Evolutionary conservation across 2,329 filamentous ascomycete genomes (phyloP).

Genomic region (Thelonectria discophora): DNA sequence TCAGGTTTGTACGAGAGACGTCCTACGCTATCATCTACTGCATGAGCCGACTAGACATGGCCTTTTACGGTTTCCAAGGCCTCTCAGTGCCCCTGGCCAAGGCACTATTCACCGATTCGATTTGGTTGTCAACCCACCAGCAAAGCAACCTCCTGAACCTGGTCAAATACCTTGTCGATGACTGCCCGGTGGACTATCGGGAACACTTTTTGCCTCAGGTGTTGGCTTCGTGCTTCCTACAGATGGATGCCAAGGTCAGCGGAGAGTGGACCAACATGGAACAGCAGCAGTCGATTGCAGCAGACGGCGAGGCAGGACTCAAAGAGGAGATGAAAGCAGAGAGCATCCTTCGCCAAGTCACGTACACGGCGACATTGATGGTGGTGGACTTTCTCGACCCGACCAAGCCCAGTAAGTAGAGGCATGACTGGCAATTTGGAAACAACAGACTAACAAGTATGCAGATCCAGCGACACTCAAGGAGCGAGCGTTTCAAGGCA

Average conservation of each 20-base stretch:
- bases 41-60: conserved; percentile 84
- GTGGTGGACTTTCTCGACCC: conserved; percentile 90
- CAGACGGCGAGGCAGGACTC: conserved; percentile 77
- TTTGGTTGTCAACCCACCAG: conserved; percentile 88
- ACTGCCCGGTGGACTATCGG: conserved; percentile 83
- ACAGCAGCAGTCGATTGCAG: conserved; percentile 66
- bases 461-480: conserved; percentile 46
- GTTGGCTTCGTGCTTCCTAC: conserved; percentile 80
- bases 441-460: conserved; percentile 25
- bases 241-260: conserved; percentile 87
- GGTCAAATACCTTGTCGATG: conserved; percentile 87
- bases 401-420: conserved; percentile 65
- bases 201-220: conserved; percentile 86
- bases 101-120: conserved; percentile 83
- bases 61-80: conserved; percentile 90
- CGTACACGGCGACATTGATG: conserved; percentile 91
- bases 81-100: conserved; percentile 84
- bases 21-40: conserved; percentile 95
- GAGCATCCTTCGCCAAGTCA: conserved; percentile 91
- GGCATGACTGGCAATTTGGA: neutral
- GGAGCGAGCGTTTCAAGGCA: conserved; percentile 40
- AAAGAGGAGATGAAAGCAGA: conserved; percentile 98
- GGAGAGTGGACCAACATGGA: conserved; percentile 86
- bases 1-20: conserved; percentile 89
- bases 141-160: conserved; percentile 92